Evolutionary conservation across 345 rosid species (phyloP), one percentile per base, ranked within the genome.

Genomic region (Eucalyptus virginea): DNA sequence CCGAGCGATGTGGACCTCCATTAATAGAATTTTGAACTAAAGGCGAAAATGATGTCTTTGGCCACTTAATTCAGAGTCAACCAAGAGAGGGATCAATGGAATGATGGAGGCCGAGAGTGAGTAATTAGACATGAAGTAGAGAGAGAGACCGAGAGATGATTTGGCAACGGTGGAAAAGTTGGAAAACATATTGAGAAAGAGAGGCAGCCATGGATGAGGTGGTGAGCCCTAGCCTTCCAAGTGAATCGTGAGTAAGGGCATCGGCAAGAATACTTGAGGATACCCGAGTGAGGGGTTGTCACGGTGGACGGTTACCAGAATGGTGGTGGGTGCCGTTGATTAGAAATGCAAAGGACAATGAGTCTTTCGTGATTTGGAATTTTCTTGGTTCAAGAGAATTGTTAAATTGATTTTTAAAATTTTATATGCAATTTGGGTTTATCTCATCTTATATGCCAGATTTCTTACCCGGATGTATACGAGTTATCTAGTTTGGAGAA

Each of bases 231-330:
- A 56, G 2, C 30, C 30, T 23, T 56, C 62, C 62, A 56, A 9
- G 62, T 23, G 3, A 56, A 11, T 24, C 14, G 0, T 56, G 62
- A 56, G 13, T 30, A 56, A 56, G 62, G 30, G 6, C 62, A 56
- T 24, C 1, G 1, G 62, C 62, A 26, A 56, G 14, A 26, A 56
- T 56, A 24, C 30, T 24, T 1, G 30, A 56, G 62, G 28, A 56
- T 26, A 56, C 62, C 62, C 0, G 1, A 56, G 30, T 56, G 62
- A 24, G 30, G 30, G 2, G 6, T 0, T 10, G 0, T 56, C 30
- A 56, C 6, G 0, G 3, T 24, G 2, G 3, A 56, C 0, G 2
- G 2, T 52, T 21, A 52, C 1, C 1, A 2, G 26, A 52, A 21
- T 52, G 58, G 58, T 52, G 5, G 58, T 52, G 58, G 62, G 13